Base-by-base conservation (phyloP, 1,284 basidiomycete genomes). In the Termitomyces sp. region DNA sequence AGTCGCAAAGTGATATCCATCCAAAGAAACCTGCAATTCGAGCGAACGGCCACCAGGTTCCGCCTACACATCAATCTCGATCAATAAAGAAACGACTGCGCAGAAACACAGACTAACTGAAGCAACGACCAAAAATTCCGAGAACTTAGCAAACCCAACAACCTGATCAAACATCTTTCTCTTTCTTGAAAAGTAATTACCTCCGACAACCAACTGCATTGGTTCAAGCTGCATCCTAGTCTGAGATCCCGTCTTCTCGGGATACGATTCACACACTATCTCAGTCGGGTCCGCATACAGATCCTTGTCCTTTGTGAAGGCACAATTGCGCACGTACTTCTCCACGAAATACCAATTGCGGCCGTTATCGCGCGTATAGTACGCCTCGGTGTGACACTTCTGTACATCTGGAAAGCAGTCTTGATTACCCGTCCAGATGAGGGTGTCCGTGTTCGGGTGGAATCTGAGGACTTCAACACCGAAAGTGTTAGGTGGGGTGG, bases 111-210 rank as follows among this genome's bases (percentile, higher is more conserved):
- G 26, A 66, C 81, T 51, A 47, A 97, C 90, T 79, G 96, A 86
- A 13, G 96, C 96, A 21, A 98, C 94, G 40, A 66, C 50, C 42
- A 52, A 52, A 44, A 52, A 52, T 26, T 52, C 92, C 3, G 92
- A 92, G 71, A 99, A 99, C 67, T 94, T 96, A 0, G 97, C 89
- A 73, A 95, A 98, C 2, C 96, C 96, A 60, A 95, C 91, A 52
- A 98, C 85, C 41, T 86, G 78, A 48, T 92, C 82, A 66, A 99
- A 98, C 28, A 98, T 69, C 64, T 81, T 87, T 59, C 77, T 83
- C 74, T 84, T 89, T 59, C 80, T 81, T 44, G 63, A 64, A 70
- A 86, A 98, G 73, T 86, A 97, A 54, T 88, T 79, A 12, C 77
- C 71, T 1, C 97, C 96, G 6, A 83, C 81, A 33, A 97, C 80